These are phyloP conservation scores for Aspergillus transmontanensis DNA, from an alignment of 2,329 filamentous ascomycete species.

Conservation along the genomic window DNA sequence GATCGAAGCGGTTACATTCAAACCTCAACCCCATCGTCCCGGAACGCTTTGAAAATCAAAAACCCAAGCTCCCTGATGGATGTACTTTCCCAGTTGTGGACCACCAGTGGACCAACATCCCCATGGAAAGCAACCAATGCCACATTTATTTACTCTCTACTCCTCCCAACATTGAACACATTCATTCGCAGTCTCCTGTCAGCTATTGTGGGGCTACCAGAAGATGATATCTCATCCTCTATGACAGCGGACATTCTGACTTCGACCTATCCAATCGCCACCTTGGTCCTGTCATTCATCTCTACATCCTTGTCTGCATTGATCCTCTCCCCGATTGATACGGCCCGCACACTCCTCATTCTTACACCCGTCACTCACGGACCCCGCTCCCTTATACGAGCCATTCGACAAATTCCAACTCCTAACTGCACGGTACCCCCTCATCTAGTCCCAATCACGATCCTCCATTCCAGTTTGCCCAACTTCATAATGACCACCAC, in stretches of 20 bases:
- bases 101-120: slow-evolving; percentile 84
- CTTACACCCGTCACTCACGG: slow-evolving; percentile 76
- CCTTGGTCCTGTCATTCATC: slow-evolving; percentile 71
- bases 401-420: slow-evolving; percentile 76
- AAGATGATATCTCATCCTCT: slow-evolving; percentile 61
- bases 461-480: slow-evolving; percentile 82
- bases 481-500: slow-evolving; percentile 80
- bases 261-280: slow-evolving; percentile 79
- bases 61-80: slow-evolving; percentile 81
- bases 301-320: slow-evolving; percentile 73
- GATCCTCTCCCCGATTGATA: slow-evolving; percentile 81
- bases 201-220: slow-evolving; percentile 85
- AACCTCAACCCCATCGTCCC: slow-evolving; percentile 41
- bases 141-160: slow-evolving; percentile 86
- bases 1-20: slow-evolving; percentile 50
- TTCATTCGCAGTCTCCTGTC: slow-evolving; percentile 91
- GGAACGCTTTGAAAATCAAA: slow-evolving; percentile 70
- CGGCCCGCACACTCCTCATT: slow-evolving; percentile 84
- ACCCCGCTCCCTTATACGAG: slow-evolving; percentile 76
- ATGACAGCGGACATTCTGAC: slow-evolving; percentile 73
- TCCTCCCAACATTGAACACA: slow-evolving; percentile 84
- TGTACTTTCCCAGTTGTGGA: slow-evolving; percentile 84
- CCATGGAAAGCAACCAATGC: slow-evolving; percentile 94
- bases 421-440: slow-evolving; percentile 68
- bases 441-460: slow-evolving; percentile 75